Evolutionary conservation across 257 asterid genomes (phyloP), one percentile per base, ranked within the genome.

Genomic region (Anisodus acutangulus): DNA sequence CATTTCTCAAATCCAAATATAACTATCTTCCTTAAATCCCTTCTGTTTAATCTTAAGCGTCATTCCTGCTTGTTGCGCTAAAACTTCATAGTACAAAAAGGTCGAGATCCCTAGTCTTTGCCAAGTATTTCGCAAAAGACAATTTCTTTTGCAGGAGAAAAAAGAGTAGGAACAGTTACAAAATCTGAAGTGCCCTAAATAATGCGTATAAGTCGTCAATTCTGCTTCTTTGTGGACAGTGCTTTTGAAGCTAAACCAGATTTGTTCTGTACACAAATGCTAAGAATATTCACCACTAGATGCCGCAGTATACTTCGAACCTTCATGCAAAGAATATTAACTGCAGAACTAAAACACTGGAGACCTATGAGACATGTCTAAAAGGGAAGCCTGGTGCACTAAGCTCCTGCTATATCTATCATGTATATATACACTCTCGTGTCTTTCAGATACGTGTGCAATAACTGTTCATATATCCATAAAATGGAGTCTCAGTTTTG

Each of bases 111-210:
- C 62, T 74, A 22, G 62, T 22, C 62, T 74, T 19, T 10, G 37
- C 35, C 41, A 47, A 9, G 59, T 72, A 72, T 72, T n/a, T 72
- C 80, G 19, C 47, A n/a, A 72, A 2, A 47, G 41, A 72, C 41
- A 47, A 59, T 47, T 72, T 47, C 80, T 47, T 72, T n/a, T 72
- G 41, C 80, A 72, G 41, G 80, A 47, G 41, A 45, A 45, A n/a
- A 72, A n/a, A 5, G 16, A 16, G 58, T 45, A 71, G 57, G 58
- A n/a, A 19, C 19, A 9, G 80, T 72, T 72, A n/a, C 9, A 72
- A 70, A 72, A 47, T 31, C 41, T 72, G 8, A 72, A 4, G n/a
- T 19, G 15, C 80, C 80, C 31, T 72, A 47, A 19, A 8, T 47
- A 47, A 47, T 72, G 45, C 2, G 59, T 5, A 47, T 1, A 72